phyloP scores from a whole-genome alignment of 2,329 filamentous ascomycete species.

The Hypoxylon sp. region DNA sequence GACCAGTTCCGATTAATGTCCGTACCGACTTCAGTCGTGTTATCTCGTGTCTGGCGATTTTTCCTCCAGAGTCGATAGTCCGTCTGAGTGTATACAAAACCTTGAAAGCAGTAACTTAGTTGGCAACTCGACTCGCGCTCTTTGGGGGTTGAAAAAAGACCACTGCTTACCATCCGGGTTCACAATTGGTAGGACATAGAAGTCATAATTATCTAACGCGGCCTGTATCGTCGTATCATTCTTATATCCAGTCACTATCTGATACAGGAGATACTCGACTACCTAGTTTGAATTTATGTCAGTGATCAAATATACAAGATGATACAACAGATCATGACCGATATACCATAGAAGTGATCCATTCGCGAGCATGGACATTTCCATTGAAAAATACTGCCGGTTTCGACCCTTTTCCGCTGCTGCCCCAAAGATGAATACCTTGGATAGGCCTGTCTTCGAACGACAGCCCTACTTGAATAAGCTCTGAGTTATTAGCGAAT shows the following conservation, averaged over 20 bases:
- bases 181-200: slow-evolving; percentile 69
- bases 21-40: slow-evolving; percentile 62
- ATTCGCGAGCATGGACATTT: slow-evolving; percentile 69
- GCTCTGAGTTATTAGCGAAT: slow-evolving; percentile 63
- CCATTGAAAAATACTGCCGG: slow-evolving; percentile 67
- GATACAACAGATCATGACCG: slow-evolving; percentile 56
- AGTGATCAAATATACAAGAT: slow-evolving; percentile 6
- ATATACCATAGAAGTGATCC: slow-evolving; percentile 71
- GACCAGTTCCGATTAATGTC: slow-evolving; percentile 70
- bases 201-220: slow-evolving; percentile 70
- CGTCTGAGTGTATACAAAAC: slow-evolving; percentile 67
- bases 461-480: slow-evolving; percentile 63
- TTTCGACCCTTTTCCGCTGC: slow-evolving; percentile 60
- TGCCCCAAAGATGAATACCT: slow-evolving; percentile 71
- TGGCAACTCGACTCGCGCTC: slow-evolving; percentile 4
- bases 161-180: slow-evolving; percentile 64
- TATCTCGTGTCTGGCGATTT: slow-evolving; percentile 61
- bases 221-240: slow-evolving; percentile 57
- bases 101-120: slow-evolving; percentile 47
- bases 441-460: slow-evolving; percentile 68
- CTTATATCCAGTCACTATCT: slow-evolving; percentile 62
- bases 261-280: slow-evolving; percentile 65
- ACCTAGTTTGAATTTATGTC: slow-evolving; percentile 43
- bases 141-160: neutral
- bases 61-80: slow-evolving; percentile 68